These are phyloP conservation scores for Scutellaria galericulata DNA, from an alignment of 257 asterid genomes.

Conservation along the genomic window DNA sequence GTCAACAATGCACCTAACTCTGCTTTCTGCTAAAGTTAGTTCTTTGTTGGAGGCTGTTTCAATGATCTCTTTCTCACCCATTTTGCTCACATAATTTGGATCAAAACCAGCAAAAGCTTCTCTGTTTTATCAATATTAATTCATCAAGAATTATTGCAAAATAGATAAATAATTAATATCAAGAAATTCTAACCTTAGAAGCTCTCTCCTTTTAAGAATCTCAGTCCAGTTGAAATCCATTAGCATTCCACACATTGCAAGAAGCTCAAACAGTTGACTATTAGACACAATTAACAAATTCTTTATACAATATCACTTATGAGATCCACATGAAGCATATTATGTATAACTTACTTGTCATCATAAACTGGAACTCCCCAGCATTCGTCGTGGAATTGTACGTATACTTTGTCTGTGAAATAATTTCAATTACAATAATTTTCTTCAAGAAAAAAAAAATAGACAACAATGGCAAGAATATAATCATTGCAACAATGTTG, in stretches of 20 bases:
- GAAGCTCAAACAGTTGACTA: slow-evolving; percentile 89
- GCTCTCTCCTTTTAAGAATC: slow-evolving; percentile 71
- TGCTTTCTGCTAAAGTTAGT: slow-evolving; percentile 67
- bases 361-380: slow-evolving; percentile 99
- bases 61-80: slow-evolving; percentile 72
- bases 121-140: slow-evolving; percentile 37
- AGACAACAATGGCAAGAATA: not conserved
- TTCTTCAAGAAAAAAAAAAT: not conserved
- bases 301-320: not conserved
- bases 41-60: slow-evolving; percentile 63
- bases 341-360: slow-evolving; percentile 64
- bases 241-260: slow-evolving; percentile 90
- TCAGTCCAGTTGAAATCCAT: slow-evolving; percentile 99
- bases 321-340: not conserved
- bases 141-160: not conserved
- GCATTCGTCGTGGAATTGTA: slow-evolving; percentile 90
- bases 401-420: slow-evolving; percentile 69
- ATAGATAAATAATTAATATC: not conserved
- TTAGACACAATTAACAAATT: not conserved
- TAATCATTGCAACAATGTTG: slow-evolving; percentile 34
- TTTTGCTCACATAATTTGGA: slow-evolving; percentile 64
- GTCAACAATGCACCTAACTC: slow-evolving; percentile 86
- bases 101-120: slow-evolving; percentile 80
- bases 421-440: not conserved
- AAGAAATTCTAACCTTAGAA: slow-evolving; percentile 52